These are phyloP conservation scores for Epichloe coenophiala DNA, from an alignment of 2,329 filamentous ascomycete species.

Conservation along the genomic window DNA sequence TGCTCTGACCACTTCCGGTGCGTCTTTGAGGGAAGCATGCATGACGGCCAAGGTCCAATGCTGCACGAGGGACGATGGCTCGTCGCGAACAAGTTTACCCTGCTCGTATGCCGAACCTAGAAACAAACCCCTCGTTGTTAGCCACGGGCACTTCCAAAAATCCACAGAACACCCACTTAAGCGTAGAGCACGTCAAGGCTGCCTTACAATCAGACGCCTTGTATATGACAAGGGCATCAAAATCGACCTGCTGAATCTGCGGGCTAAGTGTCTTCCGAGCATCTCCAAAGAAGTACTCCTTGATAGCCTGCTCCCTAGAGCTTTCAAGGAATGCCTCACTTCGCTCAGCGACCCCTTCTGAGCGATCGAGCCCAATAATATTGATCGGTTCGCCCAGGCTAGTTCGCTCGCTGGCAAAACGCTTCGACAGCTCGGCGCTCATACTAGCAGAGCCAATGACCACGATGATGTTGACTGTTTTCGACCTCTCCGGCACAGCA, in stretches of 20 bases:
- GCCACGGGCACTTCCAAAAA: neutral
- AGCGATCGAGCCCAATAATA: slow-evolving; percentile 69
- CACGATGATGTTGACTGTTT: slow-evolving; percentile 62
- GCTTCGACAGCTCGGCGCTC: slow-evolving; percentile 58
- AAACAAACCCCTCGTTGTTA: neutral
- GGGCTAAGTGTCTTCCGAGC: slow-evolving; percentile 66
- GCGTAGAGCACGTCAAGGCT: slow-evolving; percentile 10
- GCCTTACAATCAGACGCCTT: slow-evolving; percentile 46
- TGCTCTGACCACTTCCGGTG: slow-evolving; percentile 59
- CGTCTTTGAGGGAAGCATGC: slow-evolving; percentile 56
- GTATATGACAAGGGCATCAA: slow-evolving; percentile 61
- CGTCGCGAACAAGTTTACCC: slow-evolving; percentile 45
- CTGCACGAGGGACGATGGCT: slow-evolving; percentile 54
- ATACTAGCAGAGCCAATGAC: slow-evolving; percentile 69
- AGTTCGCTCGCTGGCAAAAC: slow-evolving; percentile 45
- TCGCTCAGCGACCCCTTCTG: slow-evolving; percentile 69
- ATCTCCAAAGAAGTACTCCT: slow-evolving; percentile 90
- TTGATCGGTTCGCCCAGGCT: slow-evolving; percentile 53
- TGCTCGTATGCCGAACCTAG: slow-evolving; percentile 17
- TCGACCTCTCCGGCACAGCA: neutral
- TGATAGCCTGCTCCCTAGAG: slow-evolving; percentile 61
- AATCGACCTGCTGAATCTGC: slow-evolving; percentile 74
- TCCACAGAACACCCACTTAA: too few relatives aligned
- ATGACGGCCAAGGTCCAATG: slow-evolving; percentile 80
- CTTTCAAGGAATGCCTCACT: slow-evolving; percentile 63